A percentile compares a stretch with the other conserved stretches of the same genome.
Evolutionary conservation across 2,329 filamentous ascomycete genomes (phyloP).

Genomic region (Fusarium proliferatum): DNA sequence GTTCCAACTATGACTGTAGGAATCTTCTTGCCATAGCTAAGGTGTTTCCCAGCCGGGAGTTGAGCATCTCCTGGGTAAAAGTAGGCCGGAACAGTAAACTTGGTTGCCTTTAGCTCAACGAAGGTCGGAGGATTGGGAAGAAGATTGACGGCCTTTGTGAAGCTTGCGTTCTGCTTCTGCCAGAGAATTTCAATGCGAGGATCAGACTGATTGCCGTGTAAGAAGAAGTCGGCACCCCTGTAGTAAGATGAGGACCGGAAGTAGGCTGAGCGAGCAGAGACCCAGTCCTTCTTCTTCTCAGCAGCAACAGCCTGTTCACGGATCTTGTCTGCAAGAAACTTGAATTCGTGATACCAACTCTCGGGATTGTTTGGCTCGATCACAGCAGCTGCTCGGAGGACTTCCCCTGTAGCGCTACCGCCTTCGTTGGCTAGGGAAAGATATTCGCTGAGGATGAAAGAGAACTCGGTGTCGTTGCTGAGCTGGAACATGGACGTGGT

Average conservation of each 20-base stretch:
- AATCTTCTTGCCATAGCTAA: slow-evolving; percentile 23
- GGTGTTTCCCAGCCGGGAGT: background rate
- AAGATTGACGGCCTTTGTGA: slow-evolving; percentile 51
- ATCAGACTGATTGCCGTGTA: slow-evolving; percentile 54
- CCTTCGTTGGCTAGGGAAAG: slow-evolving; percentile 28
- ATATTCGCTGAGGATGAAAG: slow-evolving; percentile 29
- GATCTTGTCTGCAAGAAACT: slow-evolving; percentile 3
- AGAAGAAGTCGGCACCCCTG: slow-evolving; percentile 55
- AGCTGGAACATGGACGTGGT: slow-evolving; percentile 27
- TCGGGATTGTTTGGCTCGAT: slow-evolving; percentile 15
- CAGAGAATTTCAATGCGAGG: slow-evolving; percentile 54
- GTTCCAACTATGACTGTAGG: slow-evolving; percentile 56
- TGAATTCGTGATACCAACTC: slow-evolving; percentile 10
- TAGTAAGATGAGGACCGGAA: slow-evolving; percentile 57
- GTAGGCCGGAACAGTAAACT: slow-evolving; percentile 51
- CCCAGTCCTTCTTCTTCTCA: background rate
- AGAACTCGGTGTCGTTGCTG: slow-evolving; percentile 24
- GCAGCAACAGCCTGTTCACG: background rate
- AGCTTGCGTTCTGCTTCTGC: slow-evolving; percentile 50
- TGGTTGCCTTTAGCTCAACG: slow-evolving; percentile 42
- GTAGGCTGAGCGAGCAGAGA: slow-evolving; percentile 39
- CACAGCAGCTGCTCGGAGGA: slow-evolving; percentile 17
- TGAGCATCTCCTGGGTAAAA: slow-evolving; percentile 43
- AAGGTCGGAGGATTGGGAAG: slow-evolving; percentile 52
- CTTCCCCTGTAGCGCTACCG: slow-evolving; percentile 17